Evolutionary conservation across 78 protist species (phyloP).

Genomic region (Kipferlia bialata): DNA sequence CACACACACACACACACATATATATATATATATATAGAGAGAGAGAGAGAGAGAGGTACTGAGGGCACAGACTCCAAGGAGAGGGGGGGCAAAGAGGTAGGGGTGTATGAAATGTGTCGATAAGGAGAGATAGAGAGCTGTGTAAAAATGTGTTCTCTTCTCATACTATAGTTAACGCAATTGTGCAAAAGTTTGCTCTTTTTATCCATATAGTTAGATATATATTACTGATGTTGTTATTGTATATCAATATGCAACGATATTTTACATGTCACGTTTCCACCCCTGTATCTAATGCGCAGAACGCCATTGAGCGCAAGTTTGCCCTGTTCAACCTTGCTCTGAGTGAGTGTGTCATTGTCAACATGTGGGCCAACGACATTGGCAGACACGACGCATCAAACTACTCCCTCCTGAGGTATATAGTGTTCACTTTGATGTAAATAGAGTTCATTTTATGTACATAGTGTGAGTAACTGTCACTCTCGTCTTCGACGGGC

Average conservation of each 20-base stretch:
- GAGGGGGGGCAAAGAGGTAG: too few species aligned
- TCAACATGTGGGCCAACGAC: conserved; percentile 74
- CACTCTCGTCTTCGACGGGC: too few species aligned
- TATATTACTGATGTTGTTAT: not conserved
- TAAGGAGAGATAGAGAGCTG: conserved; percentile 37
- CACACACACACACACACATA: too few species aligned
- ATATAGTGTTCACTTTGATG: too few species aligned
- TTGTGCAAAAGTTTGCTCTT: too few species aligned
- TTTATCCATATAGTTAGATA: conserved; percentile 4
- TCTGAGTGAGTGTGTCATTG: conserved; percentile 59
- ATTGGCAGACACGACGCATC: conserved; percentile 72
- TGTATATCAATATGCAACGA: too few species aligned
- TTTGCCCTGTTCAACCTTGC: conserved; percentile 70
- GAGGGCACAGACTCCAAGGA: conserved; percentile 82
- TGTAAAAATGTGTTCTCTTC: not conserved
- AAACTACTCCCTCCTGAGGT: conserved; percentile 53
- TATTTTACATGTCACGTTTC: not conserved
- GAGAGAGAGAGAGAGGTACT: too few species aligned
- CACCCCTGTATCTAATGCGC: not conserved
- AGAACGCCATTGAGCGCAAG: conserved; percentile 62
- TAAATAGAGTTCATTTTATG: too few species aligned
- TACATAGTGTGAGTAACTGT: too few species aligned
- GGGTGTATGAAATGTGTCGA: too few species aligned
- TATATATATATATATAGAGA: too few species aligned
- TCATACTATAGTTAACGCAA: too few species aligned